Percentiles rank a stretch among this genome's conserved stretches.
phyloP scores from a whole-genome alignment of 768 basidiomycete species.

The Scleroderma bovista region DNA sequence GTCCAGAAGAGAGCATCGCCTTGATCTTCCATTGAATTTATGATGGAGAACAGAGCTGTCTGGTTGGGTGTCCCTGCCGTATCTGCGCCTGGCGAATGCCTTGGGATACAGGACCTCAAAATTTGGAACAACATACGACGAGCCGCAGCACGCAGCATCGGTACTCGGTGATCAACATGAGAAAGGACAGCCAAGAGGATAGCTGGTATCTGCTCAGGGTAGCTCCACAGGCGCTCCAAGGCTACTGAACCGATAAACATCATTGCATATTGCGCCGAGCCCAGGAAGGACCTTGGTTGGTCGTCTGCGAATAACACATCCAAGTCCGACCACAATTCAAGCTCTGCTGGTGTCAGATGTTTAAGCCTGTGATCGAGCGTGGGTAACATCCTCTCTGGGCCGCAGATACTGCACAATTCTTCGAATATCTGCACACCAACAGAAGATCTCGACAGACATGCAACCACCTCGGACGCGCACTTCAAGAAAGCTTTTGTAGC shows the following conservation, averaged over 20 bases:
- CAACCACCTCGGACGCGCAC: conserved; percentile 76
- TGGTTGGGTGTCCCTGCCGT: conserved; percentile 45
- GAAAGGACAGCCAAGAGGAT: conserved; percentile 77
- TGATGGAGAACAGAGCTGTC: conserved; percentile 42
- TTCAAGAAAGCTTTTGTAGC: conserved; percentile 72
- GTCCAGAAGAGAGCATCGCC: conserved; percentile 61
- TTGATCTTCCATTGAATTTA: conserved; percentile 54
- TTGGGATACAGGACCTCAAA: conserved; percentile 75
- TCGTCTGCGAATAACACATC: conserved; percentile 66
- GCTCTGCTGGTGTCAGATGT: conserved; percentile 55
- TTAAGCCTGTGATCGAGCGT: conserved; percentile 66
- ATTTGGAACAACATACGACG: conserved; percentile 82
- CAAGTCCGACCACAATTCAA: conserved; percentile 76
- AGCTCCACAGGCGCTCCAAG: conserved; percentile 71
- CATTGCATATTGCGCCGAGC: conserved; percentile 85
- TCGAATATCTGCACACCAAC: conserved; percentile 71
- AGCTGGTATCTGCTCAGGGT: conserved; percentile 60
- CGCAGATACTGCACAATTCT: conserved; percentile 80
- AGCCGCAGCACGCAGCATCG: conserved; percentile 64
- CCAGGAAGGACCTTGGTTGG: conserved; percentile 63
- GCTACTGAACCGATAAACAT: conserved; percentile 77
- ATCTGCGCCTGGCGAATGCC: conserved; percentile 69
- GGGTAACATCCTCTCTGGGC: conserved; percentile 80
- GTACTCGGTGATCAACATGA: conserved; percentile 73
- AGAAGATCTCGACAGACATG: conserved; percentile 74